These are phyloP conservation scores for Mycena latifolia DNA, from an alignment of 768 basidiomycete species.

Conservation along the genomic window DNA sequence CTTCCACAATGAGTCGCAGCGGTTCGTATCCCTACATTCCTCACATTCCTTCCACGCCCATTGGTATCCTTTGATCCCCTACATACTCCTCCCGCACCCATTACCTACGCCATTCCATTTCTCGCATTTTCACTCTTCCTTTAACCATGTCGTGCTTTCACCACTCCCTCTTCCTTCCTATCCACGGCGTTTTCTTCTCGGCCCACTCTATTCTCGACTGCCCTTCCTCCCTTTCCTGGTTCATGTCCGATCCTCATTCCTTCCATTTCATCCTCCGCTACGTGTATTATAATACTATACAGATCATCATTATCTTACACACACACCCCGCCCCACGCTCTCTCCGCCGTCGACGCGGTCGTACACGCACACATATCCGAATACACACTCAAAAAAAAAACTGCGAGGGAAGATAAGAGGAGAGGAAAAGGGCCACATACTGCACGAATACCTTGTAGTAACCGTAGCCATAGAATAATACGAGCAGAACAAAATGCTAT, in stretches of 20 bases:
- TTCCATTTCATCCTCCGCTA: conserved; percentile 3
- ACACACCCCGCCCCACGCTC: neutral
- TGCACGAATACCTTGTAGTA: too few relatives aligned
- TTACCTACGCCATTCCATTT: conserved; percentile 5
- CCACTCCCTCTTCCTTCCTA: too few relatives aligned
- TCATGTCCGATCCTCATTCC: neutral
- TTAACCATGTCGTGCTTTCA: too few relatives aligned
- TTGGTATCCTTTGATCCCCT: conserved; percentile 5
- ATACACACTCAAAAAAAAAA: neutral
- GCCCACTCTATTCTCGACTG: neutral
- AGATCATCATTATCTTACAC: neutral
- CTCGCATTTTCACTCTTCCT: too few relatives aligned
- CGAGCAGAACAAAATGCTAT: neutral
- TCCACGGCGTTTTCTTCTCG: too few relatives aligned
- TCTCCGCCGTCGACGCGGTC: neutral
- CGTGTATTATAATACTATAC: conserved; percentile 1
- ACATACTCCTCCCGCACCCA: neutral
- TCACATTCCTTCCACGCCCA: too few relatives aligned
- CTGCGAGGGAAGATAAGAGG: neutral
- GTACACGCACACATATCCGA: too few relatives aligned
- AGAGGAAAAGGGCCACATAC: neutral
- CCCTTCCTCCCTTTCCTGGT: neutral
- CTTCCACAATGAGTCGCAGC: conserved; percentile 10
- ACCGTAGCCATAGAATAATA: too few relatives aligned
- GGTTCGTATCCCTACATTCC: neutral